Evolutionary conservation across 2,329 filamentous ascomycete species (phyloP).

Genomic region (Penicillium sp.): DNA sequence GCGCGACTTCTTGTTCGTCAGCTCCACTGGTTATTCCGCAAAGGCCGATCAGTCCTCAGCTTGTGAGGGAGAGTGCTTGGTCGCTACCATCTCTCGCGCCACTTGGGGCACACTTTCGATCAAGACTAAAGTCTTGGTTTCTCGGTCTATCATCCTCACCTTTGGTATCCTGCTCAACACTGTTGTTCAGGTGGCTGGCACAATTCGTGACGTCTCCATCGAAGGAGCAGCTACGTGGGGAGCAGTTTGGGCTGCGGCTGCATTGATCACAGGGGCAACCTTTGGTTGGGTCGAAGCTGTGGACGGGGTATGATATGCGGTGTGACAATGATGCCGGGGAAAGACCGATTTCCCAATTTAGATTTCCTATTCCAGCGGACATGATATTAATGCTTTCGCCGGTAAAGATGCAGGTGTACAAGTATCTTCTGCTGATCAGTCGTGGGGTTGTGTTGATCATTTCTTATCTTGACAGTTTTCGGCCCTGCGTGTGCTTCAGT

Average conservation of each 20-base stretch:
- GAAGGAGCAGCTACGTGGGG: constrained; percentile 73
- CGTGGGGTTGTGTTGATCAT: background rate
- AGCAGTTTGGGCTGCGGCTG: constrained; percentile 68
- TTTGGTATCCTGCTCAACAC: constrained; percentile 53
- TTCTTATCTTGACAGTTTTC: background rate
- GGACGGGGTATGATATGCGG: constrained; percentile 33
- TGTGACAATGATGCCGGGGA: background rate
- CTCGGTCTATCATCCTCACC: constrained; percentile 60
- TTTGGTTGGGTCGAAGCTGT: constrained; percentile 46
- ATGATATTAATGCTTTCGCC: background rate
- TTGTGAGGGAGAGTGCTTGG: constrained; percentile 68
- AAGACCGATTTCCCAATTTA: background rate
- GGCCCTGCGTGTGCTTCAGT: background rate
- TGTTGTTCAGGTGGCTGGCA: constrained; percentile 66
- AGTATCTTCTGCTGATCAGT: background rate
- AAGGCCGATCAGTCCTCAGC: constrained; percentile 61
- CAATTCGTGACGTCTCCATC: constrained; percentile 69
- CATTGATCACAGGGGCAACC: constrained; percentile 28
- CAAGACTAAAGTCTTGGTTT: constrained; percentile 64
- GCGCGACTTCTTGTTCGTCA: constrained; percentile 72
- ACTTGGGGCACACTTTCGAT: constrained; percentile 64
- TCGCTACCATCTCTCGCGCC: constrained; percentile 62
- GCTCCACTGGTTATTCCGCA: constrained; percentile 50
- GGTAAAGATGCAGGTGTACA: background rate
- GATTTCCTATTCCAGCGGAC: background rate